Evolutionary conservation across 2,329 filamentous ascomycete genomes (phyloP), one percentile per base, ranked within the genome.

Genomic region (Diaporthe ampelina): DNA sequence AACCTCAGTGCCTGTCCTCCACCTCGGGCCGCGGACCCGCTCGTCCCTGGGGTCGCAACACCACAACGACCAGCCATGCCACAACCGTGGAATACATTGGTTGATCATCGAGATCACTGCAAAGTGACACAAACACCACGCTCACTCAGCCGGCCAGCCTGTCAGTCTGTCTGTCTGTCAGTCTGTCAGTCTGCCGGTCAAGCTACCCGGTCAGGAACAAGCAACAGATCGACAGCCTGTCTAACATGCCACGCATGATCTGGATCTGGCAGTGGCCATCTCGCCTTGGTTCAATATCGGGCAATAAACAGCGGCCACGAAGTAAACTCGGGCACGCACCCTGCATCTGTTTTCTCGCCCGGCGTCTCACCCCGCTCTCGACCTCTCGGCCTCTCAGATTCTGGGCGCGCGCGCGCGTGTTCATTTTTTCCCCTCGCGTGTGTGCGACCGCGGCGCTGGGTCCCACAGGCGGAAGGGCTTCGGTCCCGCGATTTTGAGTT

Each of bases 241-340:
- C 56, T 35, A 26, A 72, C 69, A 32, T 37, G 17, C n/a, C 58
- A 61, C 57, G 45, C 69, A 72, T 50, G 19, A 72, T 63, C 57
- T 72, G 9, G 45, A 72, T 63, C 69, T 72, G 29, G 57, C 69
- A 63, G 59, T 63, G 10, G 43, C 24, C 69, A 72, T 72, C 69
- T 72, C 45, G 45, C 45, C 57, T 54, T 54, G 32, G n/a, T 5
- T 24, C 45, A 43, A 52, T 54, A 11, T 43, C 29, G 45, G 57
- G 52, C 69, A 70, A 40, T 17, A 15, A 29, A 40, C 57, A 63
- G 35, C 24, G 35, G 57, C 54, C 52, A 61, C 56, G 56, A 71
- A 40, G 21, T 26, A 24, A 32, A 59, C 35, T 32, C 32, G 29
- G 43, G 56, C 35, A 21, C 29, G 40, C 7, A 24, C 21, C 26